phyloP scores from a whole-genome alignment of 306 rosid species.

The Boehmeria nivea region DNA sequence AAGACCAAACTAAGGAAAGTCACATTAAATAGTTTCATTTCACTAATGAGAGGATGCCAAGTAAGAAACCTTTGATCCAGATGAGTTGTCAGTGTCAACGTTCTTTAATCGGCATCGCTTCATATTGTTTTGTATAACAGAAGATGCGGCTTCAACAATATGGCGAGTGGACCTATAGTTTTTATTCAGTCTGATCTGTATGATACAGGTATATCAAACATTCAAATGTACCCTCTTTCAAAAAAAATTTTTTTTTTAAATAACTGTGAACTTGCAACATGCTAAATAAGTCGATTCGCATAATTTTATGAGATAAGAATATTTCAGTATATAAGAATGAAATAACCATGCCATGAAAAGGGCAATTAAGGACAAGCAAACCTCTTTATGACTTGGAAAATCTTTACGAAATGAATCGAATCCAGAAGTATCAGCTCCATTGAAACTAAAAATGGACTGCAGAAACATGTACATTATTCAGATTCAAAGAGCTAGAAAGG shows the following conservation, averaged over 20 bases:
- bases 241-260: no score
- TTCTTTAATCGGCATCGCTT: slow-evolving; percentile 61
- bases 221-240: not conserved
- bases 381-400: slow-evolving; percentile 85
- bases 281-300: slow-evolving; percentile 7
- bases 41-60: no score
- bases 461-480: slow-evolving; percentile 16
- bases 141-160: slow-evolving; percentile 91
- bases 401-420: slow-evolving; percentile 76
- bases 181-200: slow-evolving; percentile 81
- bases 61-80: slow-evolving; percentile 74
- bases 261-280: no score
- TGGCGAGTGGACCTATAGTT: slow-evolving; percentile 88
- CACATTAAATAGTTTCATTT: no score
- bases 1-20: slow-evolving; percentile 15
- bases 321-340: slow-evolving; percentile 5
- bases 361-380: slow-evolving; percentile 27
- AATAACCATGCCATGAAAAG: not conserved
- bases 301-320: slow-evolving; percentile 6
- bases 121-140: slow-evolving; percentile 65
- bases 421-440: slow-evolving; percentile 91
- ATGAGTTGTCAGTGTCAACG: slow-evolving; percentile 75
- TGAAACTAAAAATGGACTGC: slow-evolving; percentile 97
- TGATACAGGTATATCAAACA: slow-evolving; percentile 19
- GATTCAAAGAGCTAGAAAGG: slow-evolving; percentile 18